Base-by-base conservation (phyloP, 148 eudicot genomes). In the Vaccinium vitisidaea region DNA sequence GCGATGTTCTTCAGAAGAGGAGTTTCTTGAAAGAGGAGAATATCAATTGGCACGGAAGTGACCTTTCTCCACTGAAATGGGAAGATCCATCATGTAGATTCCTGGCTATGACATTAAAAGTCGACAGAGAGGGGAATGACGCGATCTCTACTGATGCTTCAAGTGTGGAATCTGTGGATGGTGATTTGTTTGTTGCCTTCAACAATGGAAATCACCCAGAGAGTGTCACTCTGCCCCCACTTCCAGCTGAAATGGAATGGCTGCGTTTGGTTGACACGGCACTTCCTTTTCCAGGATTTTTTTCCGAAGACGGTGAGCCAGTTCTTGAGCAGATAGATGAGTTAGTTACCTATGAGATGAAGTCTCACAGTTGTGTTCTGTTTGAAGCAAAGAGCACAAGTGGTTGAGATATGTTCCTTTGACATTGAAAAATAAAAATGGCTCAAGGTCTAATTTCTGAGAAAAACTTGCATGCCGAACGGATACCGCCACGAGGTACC, bases 221-320 rank as follows among this genome's bases (percentile, higher is more conserved):
- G 88, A 91, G 78, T 52, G 73, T 94, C 21, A 73, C 82, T 79
- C 82, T 97, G 65, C 99, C 99, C 15, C 80, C 90, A 67, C 90
- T 88, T 32, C 90, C 91, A 0, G 86, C 74, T 58, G 93, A 88
- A 19, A 91, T 88, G 89, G 84, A 79, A 19, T 97, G 99, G 99
- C 85, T 86, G 50, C 84, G 95, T 74, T 83, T 97, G 91, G 94
- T 95, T 69, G 99, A 97, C 86, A 97, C 99, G 4, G 90, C 92
- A 11, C 96, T 93, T 85, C 90, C 91, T 46, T 97, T 85, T 87
- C 98, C 99, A 0, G 98, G 94, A 15, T 97, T 91, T 85, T 97
- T 97, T 88, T 85, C 90, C 0, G 67, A 79, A 69, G 92, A 91
- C 11, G 98, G 98, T 59, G 87, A 92, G 43, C 92, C 92, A 30